phyloP scores from a whole-genome alignment of 768 basidiomycete species.

The Mycena filopes region DNA sequence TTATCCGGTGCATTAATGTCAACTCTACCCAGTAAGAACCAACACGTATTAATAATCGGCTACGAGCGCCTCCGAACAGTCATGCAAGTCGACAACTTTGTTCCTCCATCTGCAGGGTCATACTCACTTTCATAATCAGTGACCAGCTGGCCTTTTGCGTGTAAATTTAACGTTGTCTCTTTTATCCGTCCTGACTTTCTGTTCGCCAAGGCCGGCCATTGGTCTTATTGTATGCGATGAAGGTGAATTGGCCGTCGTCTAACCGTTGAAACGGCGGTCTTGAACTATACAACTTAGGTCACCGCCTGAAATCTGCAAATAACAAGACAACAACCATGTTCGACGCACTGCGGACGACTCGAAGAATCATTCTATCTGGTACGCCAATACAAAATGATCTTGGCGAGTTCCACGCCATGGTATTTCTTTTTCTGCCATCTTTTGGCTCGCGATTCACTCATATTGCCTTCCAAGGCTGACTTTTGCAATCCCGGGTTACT shows the following conservation, averaged over 20 bases:
- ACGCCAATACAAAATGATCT: slow-evolving; percentile 98
- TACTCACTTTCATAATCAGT: slow-evolving; percentile 43
- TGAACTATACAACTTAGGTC: slow-evolving; percentile 61
- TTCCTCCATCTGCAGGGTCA: neutral
- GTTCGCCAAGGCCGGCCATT: slow-evolving; percentile 77
- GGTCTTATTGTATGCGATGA: slow-evolving; percentile 97
- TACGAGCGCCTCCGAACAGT: slow-evolving; percentile 91
- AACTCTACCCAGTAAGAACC: slow-evolving; percentile 61
- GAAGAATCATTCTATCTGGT: slow-evolving; percentile 91
- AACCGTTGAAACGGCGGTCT: slow-evolving; percentile 2
- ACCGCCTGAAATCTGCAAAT: slow-evolving; percentile 91
- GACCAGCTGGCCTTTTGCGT: slow-evolving; percentile 70
- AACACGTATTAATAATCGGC: slow-evolving; percentile 92
- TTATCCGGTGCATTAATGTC: slow-evolving; percentile 2
- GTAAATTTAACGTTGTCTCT: slow-evolving; percentile 48
- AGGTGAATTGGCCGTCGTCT: slow-evolving; percentile 56
- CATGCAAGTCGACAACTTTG: slow-evolving; percentile 62
- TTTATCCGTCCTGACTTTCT: slow-evolving; percentile 1
- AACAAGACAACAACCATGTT: slow-evolving; percentile 93
- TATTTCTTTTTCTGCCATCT: slow-evolving; percentile 44
- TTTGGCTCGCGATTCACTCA: neutral
- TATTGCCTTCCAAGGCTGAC: slow-evolving; percentile 66
- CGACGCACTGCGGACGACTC: slow-evolving; percentile 74
- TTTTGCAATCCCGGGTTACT: slow-evolving; percentile 95
- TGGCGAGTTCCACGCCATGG: slow-evolving; percentile 97